Evolutionary conservation across 73 alveolate species (phyloP).

Genomic region (Paramecium bursaria): DNA sequence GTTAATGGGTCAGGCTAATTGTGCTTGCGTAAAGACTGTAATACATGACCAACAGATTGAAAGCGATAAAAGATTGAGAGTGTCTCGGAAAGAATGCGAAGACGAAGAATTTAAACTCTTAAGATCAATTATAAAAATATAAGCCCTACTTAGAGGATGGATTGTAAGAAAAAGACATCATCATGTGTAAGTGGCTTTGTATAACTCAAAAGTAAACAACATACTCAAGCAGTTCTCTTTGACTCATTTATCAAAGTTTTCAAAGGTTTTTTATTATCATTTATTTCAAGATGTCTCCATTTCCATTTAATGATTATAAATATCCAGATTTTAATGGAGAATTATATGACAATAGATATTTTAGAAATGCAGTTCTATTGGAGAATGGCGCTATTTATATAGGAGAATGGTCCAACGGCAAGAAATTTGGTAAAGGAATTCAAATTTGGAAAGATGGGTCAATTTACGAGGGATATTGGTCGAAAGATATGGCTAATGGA

Average conservation of each 20-base stretch:
- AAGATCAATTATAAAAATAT: slow-evolving; percentile 48
- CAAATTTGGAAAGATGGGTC: slow-evolving; percentile 82
- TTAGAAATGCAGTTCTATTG: slow-evolving; percentile 64
- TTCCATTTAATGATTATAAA: neutral
- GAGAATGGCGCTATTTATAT: slow-evolving; percentile 70
- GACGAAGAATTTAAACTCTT: slow-evolving; percentile 37
- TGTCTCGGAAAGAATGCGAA: slow-evolving; percentile 49
- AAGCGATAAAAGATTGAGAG: slow-evolving; percentile 57
- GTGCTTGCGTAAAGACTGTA: slow-evolving; percentile 68
- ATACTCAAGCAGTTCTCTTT: slow-evolving; percentile 51
- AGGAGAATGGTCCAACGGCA: slow-evolving; percentile 66
- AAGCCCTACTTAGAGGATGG: slow-evolving; percentile 67
- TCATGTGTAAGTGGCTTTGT: slow-evolving; percentile 30
- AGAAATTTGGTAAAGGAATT: slow-evolving; percentile 76
- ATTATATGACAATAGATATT: slow-evolving; percentile 46
- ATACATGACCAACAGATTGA: slow-evolving; percentile 54
- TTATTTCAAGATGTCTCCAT: slow-evolving; percentile 16
- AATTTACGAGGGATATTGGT: slow-evolving; percentile 78
- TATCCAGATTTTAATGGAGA: slow-evolving; percentile 55
- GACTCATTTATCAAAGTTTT: slow-evolving; percentile 60
- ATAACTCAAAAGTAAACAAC: slow-evolving; percentile 52
- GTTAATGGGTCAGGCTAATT: slow-evolving; percentile 70
- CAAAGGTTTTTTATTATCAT: slow-evolving; percentile 29
- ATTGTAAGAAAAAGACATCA: slow-evolving; percentile 33
- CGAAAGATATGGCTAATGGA: slow-evolving; percentile 78